Evolutionary conservation across 805 yeast species (phyloP).

Genomic region (Pichia insulana): DNA sequence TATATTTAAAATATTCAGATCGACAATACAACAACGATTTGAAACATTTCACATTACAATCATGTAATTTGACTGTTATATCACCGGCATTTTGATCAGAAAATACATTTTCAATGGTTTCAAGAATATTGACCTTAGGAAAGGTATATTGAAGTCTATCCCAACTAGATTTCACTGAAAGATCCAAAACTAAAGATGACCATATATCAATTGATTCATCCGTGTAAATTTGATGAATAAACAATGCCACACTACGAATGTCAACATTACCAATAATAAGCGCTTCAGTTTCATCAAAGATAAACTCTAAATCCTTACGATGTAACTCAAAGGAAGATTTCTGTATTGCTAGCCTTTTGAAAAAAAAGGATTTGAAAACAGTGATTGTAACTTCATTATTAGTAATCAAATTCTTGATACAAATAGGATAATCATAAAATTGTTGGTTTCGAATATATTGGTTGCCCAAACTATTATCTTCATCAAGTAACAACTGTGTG

Average conservation of each 20-base stretch:
- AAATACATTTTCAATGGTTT: not conserved
- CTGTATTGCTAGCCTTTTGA: conserved; percentile 6
- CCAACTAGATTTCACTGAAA: conserved; percentile 8
- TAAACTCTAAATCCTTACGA: conserved; percentile 12
- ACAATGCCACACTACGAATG: conserved; percentile 27
- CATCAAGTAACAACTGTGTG: not conserved
- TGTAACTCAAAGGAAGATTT: conserved; percentile 4
- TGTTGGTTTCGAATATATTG: too few relatives aligned
- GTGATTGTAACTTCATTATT: conserved; percentile 5
- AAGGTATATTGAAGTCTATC: conserved; percentile 9
- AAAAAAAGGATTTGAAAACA: conserved; percentile 10
- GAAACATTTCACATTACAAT: conserved; percentile 39
- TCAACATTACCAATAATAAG: conserved; percentile 20
- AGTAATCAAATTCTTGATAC: conserved; percentile 1
- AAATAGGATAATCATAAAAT: conserved; percentile 11
- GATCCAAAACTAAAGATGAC: conserved; percentile 22
- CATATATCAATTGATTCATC: conserved; percentile 38
- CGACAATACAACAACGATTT: conserved; percentile 46
- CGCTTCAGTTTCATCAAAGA: conserved; percentile 1
- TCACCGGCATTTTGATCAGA: conserved; percentile 26
- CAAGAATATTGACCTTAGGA: conserved; percentile 1
- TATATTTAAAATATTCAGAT: conserved; percentile 54
- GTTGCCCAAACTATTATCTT: too few relatives aligned
- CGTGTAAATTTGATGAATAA: conserved; percentile 43
- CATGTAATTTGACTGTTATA: conserved; percentile 36